Base-by-base conservation (phyloP, 164 flowering plant genomes). In the Houttuynia cordata region DNA sequence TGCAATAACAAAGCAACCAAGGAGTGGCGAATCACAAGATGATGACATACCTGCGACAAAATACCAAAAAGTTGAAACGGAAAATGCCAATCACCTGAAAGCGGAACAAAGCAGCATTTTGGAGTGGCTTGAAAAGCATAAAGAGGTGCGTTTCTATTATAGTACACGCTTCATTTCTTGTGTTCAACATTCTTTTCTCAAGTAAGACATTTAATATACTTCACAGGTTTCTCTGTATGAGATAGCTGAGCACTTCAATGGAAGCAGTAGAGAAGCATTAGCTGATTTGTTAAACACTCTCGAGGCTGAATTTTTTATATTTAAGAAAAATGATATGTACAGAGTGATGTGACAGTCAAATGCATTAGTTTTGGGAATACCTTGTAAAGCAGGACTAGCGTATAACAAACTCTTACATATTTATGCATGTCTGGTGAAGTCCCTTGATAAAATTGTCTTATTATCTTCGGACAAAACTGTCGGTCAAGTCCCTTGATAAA, bases 261-360 rank as follows among this genome's bases (percentile, higher is more conserved):
- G 74, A 60, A 77, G 78, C 7, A 64, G 24, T 14, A 69, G 74
- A 58, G 75, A 74, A 61, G 22, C 63, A 24, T 73, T 79, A 50
- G 22, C 73, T 19, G 60, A 68, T 59, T 30, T 79, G 56, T 62
- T 83, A 56, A 67, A 61, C 50, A 22, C 21, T 54, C 81, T 83
- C 6, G 88, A 83, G 71, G 60, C 73, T 49, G 85, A 81, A 24
- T 79, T 83, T 62, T n/a, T 75, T 39, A 62, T 83, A 54, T 83
- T 63, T 60, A 79, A 58, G 56, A 83, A 79, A 74, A 76, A 79
- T 54, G 61, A 71, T 60, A 7, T 76, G 41, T 80, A 79, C 57
- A 73, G 23, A 63, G 67, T 77, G 24, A 41, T 83, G 79, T 82
- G 40, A 57, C 49, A 8, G 49, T 45, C 49, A 17, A 42, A 30